Evolutionary conservation across 2,329 filamentous ascomycete genomes (phyloP).

Genomic region (Aspergillus sojae): DNA sequence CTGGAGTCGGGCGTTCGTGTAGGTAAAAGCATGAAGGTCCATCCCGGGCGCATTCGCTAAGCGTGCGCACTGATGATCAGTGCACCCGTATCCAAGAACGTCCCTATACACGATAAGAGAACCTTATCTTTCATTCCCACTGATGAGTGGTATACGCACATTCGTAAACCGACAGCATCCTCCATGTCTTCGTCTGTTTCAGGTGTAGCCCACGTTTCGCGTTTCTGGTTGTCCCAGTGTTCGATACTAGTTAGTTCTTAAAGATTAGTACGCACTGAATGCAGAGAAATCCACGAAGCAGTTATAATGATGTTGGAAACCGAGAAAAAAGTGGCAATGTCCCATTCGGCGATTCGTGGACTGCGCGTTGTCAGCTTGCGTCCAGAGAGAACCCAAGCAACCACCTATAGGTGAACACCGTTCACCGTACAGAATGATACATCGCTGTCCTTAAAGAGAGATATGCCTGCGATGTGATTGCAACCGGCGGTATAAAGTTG

Average conservation of each 20-base stretch:
- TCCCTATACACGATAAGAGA: background rate
- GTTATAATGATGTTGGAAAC: conserved; percentile 3
- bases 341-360: conserved; percentile 8
- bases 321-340: conserved; percentile 7
- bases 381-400: background rate
- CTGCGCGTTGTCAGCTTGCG: background rate
- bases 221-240: conserved; percentile 1
- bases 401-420: conserved; percentile 5
- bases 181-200: conserved; percentile 4
- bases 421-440: conserved; percentile 7
- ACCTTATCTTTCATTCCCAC: background rate
- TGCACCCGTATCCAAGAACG: conserved; percentile 7
- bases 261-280: background rate
- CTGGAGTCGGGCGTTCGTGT: conserved; percentile 1
- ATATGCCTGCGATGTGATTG: background rate
- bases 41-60: conserved; percentile 6
- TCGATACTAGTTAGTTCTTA: background rate
- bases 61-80: conserved; percentile 1
- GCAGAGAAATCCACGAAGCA: background rate
- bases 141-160: background rate
- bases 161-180: conserved; percentile 4
- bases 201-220: background rate
- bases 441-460: conserved; percentile 2
- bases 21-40: conserved; percentile 6
- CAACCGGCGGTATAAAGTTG: conserved; percentile 6